phyloP scores from a whole-genome alignment of 2,329 filamentous ascomycete genomes.

The Calonectria naviculata region DNA sequence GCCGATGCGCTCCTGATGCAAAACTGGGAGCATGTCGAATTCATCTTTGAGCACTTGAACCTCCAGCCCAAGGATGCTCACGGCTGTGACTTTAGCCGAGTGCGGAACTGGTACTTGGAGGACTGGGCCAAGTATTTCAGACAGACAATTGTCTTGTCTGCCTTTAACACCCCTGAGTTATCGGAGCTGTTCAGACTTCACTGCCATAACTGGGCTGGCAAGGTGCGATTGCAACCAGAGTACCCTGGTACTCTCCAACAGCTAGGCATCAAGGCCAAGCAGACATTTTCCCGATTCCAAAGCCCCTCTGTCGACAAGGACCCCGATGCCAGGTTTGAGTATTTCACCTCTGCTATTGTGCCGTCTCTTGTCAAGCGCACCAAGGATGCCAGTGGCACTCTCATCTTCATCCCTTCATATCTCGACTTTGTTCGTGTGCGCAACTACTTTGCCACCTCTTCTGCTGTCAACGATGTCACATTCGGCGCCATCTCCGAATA shows the following conservation, averaged over 20 bases:
- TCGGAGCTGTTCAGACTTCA: conserved; percentile 80
- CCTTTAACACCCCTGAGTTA: conserved; percentile 90
- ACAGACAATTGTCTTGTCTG: conserved; percentile 85
- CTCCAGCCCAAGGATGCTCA: conserved; percentile 89
- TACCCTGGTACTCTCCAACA: conserved; percentile 81
- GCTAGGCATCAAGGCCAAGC: conserved; percentile 77
- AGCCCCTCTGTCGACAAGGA: conserved; percentile 76
- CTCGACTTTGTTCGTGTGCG: conserved; percentile 94
- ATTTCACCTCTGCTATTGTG: conserved; percentile 86
- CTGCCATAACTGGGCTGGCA: conserved; percentile 85
- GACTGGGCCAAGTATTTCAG: conserved; percentile 82
- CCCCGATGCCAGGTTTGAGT: conserved; percentile 89
- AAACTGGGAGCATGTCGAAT: conserved; percentile 97
- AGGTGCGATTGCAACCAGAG: conserved; percentile 76
- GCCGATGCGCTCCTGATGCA: conserved; percentile 96
- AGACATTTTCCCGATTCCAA: conserved; percentile 92
- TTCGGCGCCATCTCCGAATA: conserved; percentile 92
- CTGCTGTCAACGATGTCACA: conserved; percentile 60
- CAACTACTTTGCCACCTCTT: conserved; percentile 86
- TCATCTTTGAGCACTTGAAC: conserved; percentile 92
- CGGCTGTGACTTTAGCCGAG: conserved; percentile 92
- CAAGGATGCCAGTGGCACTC: conserved; percentile 74
- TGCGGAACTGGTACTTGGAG: conserved; percentile 94
- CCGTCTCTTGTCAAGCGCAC: conserved; percentile 77
- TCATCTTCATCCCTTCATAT: conserved; percentile 93